phyloP scores from a whole-genome alignment of 2,329 filamentous ascomycete species.

The Fusarium temperatum region DNA sequence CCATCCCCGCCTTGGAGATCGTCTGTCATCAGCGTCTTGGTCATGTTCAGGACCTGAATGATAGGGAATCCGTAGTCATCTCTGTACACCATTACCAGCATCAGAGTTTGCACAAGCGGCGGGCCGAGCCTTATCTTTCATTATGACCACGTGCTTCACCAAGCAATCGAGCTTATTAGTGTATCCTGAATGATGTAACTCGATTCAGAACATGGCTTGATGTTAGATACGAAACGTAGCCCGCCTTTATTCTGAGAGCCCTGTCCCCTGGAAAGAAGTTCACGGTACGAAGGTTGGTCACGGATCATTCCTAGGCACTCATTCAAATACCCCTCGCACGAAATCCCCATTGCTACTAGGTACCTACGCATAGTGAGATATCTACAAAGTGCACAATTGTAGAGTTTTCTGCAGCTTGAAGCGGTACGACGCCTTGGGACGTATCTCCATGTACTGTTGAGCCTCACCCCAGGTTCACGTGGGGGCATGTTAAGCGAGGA shows the following conservation, averaged over 20 bases:
- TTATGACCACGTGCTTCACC: conserved; percentile 8
- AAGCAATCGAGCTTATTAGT: conserved; percentile 1
- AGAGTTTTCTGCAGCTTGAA: neutral
- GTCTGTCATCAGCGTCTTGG: neutral
- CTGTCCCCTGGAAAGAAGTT: neutral
- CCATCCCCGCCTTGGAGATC: neutral
- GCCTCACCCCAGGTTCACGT: conserved; percentile 22
- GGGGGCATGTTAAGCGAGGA: conserved; percentile 4
- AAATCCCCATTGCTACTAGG: neutral
- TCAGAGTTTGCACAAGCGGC: conserved; percentile 30
- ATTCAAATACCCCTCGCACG: neutral
- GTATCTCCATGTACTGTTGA: neutral
- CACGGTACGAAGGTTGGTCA: neutral
- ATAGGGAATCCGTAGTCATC: neutral
- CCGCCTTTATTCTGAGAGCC: neutral
- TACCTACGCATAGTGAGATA: neutral
- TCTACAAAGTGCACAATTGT: conserved; percentile 14
- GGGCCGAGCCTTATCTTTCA: conserved; percentile 34
- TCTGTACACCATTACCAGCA: neutral
- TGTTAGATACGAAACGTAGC: neutral
- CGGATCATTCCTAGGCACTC: neutral
- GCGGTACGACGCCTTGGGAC: neutral
- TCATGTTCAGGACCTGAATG: neutral
- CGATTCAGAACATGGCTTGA: neutral
- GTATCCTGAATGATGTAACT: neutral